Base-by-base conservation (phyloP, 345 rosid genomes). In the Eucalyptus polyanthemos region DNA sequence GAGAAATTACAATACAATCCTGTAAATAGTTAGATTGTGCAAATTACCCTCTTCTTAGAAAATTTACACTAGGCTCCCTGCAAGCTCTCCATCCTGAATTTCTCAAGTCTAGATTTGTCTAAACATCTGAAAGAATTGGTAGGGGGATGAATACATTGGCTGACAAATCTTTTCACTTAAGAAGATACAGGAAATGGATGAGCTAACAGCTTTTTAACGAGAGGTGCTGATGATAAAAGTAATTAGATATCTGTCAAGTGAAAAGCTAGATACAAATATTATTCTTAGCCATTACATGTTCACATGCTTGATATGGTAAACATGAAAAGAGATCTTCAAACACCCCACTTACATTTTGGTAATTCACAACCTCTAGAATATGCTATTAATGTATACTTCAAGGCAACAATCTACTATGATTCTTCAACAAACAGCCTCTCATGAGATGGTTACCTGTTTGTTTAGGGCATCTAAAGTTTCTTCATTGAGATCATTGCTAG, bases 381-480 rank as follows among this genome's bases (percentile, higher is more conserved):
- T 37, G 83, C 83, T 76, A 76, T 76, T n/a, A 10, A 76, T 37
- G 45, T 37, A 19, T 44, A 76, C 14, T 76, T 37, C 83, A 76
- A 37, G 83, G 47, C 27, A 76, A 37, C 83, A 76, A 34, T 88
- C 56, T 88, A 54, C 58, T 60, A 88, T 49, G 83, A 72, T 58
- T 34, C 31, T 87, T 87, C 76, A 29, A 9, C 53, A 65, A 87
- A 87, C 37, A 58, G 24, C 80, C 14, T 15, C 51, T 37, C 2
- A 14, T 37, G 47, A 76, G 83, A 76, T 76, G 42, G 45, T 89
- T 89, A 96, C 99, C 97, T 98, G 99, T 90, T 98, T 98, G 93
- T 97, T 98, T 87, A 98, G 88, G 85, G 99, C 99, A 90, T 98
- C 99, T 27, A 98, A 90, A 65, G 99, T 97, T 93, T 98, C 99